Evolutionary conservation across 1,139 yeast species (phyloP).

Genomic region (Pichia sp.): DNA sequence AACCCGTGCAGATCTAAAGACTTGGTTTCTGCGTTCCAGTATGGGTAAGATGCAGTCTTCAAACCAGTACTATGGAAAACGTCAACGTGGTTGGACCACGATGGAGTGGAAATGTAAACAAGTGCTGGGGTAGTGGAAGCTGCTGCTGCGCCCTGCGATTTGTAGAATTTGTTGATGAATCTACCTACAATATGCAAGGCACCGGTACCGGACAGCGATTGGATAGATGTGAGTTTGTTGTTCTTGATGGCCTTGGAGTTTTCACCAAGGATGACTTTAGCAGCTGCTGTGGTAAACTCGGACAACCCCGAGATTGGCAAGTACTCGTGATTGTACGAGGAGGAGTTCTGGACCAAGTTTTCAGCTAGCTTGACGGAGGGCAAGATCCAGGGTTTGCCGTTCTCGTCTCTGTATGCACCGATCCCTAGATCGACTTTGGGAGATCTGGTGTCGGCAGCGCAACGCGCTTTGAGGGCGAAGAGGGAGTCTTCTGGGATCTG

Average conservation of each 20-base stretch:
- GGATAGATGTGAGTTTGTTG: slow-evolving; percentile 62
- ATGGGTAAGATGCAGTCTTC: slow-evolving; percentile 62
- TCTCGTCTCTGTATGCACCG: slow-evolving; percentile 92
- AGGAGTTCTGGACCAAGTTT: slow-evolving; percentile 42
- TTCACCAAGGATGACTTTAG: slow-evolving; percentile 71
- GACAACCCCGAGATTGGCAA: slow-evolving; percentile 75
- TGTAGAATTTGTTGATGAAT: slow-evolving; percentile 55
- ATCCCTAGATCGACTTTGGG: slow-evolving; percentile 78
- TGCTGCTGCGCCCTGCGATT: slow-evolving; percentile 29
- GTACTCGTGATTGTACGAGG: slow-evolving; percentile 83
- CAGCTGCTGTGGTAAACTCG: slow-evolving; percentile 63
- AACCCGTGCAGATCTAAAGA: slow-evolving; percentile 64
- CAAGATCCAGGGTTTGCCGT: slow-evolving; percentile 89
- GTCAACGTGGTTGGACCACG: slow-evolving; percentile 94
- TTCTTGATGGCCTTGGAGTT: slow-evolving; percentile 49
- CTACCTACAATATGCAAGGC: slow-evolving; percentile 84
- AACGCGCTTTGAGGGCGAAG: slow-evolving; percentile 78
- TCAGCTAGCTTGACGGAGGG: slow-evolving; percentile 81
- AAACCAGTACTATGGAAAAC: slow-evolving; percentile 67
- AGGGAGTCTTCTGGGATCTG: slow-evolving; percentile 72
- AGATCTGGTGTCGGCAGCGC: slow-evolving; percentile 51
- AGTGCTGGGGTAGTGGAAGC: slow-evolving; percentile 31
- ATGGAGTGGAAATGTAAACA: slow-evolving; percentile 78
- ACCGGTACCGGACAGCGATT: slow-evolving; percentile 92
- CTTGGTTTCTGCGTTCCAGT: slow-evolving; percentile 60